A percentile compares a stretch with the other conserved stretches of the same genome.
Conservation (phyloP, 257 asterid genomes). For the Cordia subcordata region DNA sequence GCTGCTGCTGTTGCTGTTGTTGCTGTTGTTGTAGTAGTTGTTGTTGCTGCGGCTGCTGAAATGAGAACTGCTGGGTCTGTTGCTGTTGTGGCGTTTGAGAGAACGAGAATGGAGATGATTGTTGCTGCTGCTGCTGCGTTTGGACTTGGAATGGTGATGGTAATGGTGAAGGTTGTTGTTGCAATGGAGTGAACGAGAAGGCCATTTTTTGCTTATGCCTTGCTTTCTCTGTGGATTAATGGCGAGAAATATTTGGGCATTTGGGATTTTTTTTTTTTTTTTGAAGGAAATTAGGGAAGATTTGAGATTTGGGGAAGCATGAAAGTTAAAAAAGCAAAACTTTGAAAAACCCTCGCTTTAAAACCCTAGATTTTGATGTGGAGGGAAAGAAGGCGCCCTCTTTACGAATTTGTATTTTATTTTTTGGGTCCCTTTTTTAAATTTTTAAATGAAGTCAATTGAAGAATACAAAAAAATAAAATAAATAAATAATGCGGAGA, state of each 20-base stretch:
- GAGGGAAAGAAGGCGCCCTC: conserved; percentile 40
- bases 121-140: conserved; percentile 37
- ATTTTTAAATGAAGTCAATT: too few relatives aligned
- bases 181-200: conserved; percentile 37
- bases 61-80: conserved; percentile 10
- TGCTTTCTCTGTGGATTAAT: neutral
- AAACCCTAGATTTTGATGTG: conserved; percentile 38
- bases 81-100: conserved; percentile 24
- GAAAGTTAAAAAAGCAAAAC: neutral
- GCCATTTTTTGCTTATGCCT: conserved; percentile 27
- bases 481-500: too few relatives aligned
- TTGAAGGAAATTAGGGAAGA: conserved; percentile 9
- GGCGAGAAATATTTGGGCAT: too few relatives aligned
- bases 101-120: conserved; percentile 26
- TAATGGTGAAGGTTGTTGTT: too few relatives aligned
- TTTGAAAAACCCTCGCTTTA: conserved; percentile 8
- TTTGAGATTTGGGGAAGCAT: conserved; percentile 5
- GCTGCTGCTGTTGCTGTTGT: conserved; percentile 28
- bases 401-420: neutral
- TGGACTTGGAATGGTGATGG: too few relatives aligned
- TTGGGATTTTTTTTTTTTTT: too few relatives aligned
- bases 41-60: conserved; percentile 39
- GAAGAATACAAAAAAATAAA: too few relatives aligned
- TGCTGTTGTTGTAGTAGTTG: conserved; percentile 35
- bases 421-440: too few relatives aligned